phyloP scores from a whole-genome alignment of 2,329 filamentous ascomycete species.

The Sclerotinia nivalis region DNA sequence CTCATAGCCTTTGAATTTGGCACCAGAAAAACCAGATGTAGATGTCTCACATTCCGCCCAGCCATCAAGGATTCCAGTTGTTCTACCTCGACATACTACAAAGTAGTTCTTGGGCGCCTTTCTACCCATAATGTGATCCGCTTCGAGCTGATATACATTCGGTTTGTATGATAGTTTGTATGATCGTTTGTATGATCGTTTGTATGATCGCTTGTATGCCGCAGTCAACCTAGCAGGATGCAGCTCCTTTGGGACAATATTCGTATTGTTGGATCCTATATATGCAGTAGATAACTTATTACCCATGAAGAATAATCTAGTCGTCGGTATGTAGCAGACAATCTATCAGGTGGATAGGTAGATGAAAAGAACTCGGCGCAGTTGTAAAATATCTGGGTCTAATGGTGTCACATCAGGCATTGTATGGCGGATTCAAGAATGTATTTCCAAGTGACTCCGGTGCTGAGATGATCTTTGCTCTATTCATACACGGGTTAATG shows the following conservation, averaged over 20 bases:
- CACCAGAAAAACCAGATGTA: constrained; percentile 25
- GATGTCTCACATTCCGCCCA: constrained; percentile 30
- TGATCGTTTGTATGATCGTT: too few relatives aligned
- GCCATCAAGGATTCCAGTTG: constrained; percentile 27
- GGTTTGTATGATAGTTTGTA: too few relatives aligned
- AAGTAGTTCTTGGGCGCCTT: constrained; percentile 23
- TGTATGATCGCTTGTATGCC: too few relatives aligned
- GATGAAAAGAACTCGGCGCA: background rate
- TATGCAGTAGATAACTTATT: background rate
- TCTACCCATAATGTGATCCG: background rate
- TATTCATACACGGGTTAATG: background rate
- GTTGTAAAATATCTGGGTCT: background rate
- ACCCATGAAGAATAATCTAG: background rate
- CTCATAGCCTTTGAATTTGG: constrained; percentile 26
- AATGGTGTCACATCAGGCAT: background rate
- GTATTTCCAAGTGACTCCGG: too few relatives aligned
- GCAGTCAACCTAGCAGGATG: too few relatives aligned
- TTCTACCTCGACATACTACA: constrained; percentile 27
- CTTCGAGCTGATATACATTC: background rate
- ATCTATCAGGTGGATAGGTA: background rate
- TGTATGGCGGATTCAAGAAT: background rate
- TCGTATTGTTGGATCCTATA: background rate
- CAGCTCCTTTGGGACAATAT: background rate
- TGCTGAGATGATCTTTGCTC: background rate
- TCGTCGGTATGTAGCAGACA: background rate